These are phyloP conservation scores for Cicer yamashitae DNA, from an alignment of 306 rosid species.

Conservation along the genomic window DNA sequence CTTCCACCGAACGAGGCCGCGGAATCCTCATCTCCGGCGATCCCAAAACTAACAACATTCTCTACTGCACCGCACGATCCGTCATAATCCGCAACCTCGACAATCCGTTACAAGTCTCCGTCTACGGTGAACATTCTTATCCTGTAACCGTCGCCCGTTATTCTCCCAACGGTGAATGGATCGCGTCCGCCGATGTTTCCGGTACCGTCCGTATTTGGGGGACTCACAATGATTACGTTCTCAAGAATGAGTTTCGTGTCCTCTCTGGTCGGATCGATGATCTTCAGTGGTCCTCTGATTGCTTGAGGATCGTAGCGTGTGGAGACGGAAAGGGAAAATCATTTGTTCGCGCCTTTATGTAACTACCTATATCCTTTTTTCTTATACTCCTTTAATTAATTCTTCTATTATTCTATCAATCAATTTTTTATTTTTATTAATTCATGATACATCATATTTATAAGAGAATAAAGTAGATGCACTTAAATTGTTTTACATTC, in stretches of 20 bases:
- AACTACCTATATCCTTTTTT: background rate
- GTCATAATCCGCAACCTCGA: slow-evolving; percentile 78
- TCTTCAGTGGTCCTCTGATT: slow-evolving; percentile 90
- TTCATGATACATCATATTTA: background rate
- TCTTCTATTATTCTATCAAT: background rate
- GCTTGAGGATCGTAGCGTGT: slow-evolving; percentile 83
- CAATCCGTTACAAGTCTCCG: slow-evolving; percentile 77
- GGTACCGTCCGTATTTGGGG: slow-evolving; percentile 91
- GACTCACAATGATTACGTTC: slow-evolving; percentile 72
- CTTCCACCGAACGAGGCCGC: slow-evolving; percentile 90
- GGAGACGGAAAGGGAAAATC: slow-evolving; percentile 97
- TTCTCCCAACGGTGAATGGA: slow-evolving; percentile 97
- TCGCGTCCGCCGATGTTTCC: slow-evolving; percentile 93
- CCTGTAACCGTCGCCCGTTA: slow-evolving; percentile 87
- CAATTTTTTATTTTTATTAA: background rate
- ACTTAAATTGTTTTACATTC: too few relatives aligned
- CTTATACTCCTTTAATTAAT: background rate
- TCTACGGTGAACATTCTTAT: slow-evolving; percentile 86
- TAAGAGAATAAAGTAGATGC: too few relatives aligned
- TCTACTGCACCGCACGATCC: slow-evolving; percentile 91
- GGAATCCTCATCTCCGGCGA: slow-evolving; percentile 95
- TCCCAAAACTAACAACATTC: slow-evolving; percentile 71
- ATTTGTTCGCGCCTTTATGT: slow-evolving; percentile 96
- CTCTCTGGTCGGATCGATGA: slow-evolving; percentile 92
- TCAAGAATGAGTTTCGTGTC: slow-evolving; percentile 89